Conservation (phyloP, 352 stramenopile species). For the Phytopythium ostracodes region DNA sequence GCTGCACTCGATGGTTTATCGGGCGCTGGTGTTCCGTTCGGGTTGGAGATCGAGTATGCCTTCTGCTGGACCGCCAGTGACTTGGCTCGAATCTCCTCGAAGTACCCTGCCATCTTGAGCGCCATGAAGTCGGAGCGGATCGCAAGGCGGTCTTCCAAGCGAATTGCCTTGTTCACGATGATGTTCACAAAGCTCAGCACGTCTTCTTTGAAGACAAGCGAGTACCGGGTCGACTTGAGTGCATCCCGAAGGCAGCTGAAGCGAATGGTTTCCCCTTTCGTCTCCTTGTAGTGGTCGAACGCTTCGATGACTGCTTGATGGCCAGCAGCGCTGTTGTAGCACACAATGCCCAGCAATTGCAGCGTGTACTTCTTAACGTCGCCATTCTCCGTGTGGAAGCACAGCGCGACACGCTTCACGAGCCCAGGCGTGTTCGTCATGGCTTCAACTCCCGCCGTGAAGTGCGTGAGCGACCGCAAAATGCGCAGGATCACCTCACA, state of each 20-base stretch:
- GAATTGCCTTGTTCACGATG: slow-evolving; percentile 87
- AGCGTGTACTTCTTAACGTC: slow-evolving; percentile 82
- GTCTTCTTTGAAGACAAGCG: slow-evolving; percentile 86
- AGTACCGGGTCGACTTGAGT: slow-evolving; percentile 79
- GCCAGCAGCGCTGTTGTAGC: slow-evolving; percentile 82
- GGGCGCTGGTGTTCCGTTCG: slow-evolving; percentile 9
- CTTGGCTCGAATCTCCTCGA: slow-evolving; percentile 84
- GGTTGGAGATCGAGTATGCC: slow-evolving; percentile 51
- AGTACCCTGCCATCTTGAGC: slow-evolving; percentile 82
- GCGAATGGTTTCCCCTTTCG: slow-evolving; percentile 72
- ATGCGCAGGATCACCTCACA: slow-evolving; percentile 78
- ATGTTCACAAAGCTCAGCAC: slow-evolving; percentile 89
- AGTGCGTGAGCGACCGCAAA: slow-evolving; percentile 72
- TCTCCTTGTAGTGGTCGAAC: slow-evolving; percentile 83
- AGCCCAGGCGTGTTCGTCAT: slow-evolving; percentile 80
- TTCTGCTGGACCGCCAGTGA: slow-evolving; percentile 72
- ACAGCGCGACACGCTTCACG: slow-evolving; percentile 75
- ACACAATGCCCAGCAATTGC: slow-evolving; percentile 79
- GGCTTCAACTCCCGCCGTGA: slow-evolving; percentile 70
- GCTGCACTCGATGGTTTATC: slow-evolving; percentile 4
- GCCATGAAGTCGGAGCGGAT: slow-evolving; percentile 84
- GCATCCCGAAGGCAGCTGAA: slow-evolving; percentile 82
- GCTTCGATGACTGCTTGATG: slow-evolving; percentile 77
- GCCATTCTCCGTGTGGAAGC: slow-evolving; percentile 82
- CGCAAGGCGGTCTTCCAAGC: slow-evolving; percentile 72